Conservation (phyloP, 2,329 filamentous ascomycete genomes). For the Xylaria sp. region DNA sequence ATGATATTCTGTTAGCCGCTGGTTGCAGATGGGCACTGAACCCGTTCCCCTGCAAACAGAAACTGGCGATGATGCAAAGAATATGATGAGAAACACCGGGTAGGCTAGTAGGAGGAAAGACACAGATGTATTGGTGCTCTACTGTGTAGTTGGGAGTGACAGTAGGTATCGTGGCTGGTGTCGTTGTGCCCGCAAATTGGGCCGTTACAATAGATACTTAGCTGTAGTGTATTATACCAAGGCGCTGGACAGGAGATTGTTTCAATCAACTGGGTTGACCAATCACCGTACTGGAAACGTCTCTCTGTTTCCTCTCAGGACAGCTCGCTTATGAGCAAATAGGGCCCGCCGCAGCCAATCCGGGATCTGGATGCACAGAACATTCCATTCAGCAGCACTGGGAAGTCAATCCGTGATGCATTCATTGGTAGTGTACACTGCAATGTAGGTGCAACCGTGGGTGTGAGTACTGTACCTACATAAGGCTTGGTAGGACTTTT, state of each 20-base stretch:
- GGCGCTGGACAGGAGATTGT: not conserved
- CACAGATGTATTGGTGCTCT: not conserved
- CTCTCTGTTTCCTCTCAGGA: not conserved
- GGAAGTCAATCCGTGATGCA: slow-evolving; percentile 13
- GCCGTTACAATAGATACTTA: no score
- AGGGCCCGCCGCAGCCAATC: not conserved
- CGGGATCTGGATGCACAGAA: not conserved
- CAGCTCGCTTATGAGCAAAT: not conserved
- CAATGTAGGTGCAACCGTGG: not conserved
- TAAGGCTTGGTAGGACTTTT: slow-evolving; percentile 22
- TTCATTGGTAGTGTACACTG: not conserved
- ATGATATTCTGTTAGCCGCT: slow-evolving; percentile 5
- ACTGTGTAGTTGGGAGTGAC: not conserved
- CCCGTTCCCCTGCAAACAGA: not conserved
- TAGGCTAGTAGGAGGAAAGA: not conserved
- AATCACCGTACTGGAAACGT: not conserved
- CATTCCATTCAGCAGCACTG: not conserved
- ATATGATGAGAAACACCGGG: not conserved
- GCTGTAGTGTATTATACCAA: no score
- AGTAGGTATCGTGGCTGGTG: slow-evolving; percentile 21
- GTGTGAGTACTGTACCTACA: not conserved
- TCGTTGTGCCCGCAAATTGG: not conserved
- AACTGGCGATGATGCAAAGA: not conserved
- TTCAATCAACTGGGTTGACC: not conserved
- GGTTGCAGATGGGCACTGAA: not conserved